Evolutionary conservation across 805 yeast species (phyloP), one percentile per base, ranked within the genome.

Genomic region (Kodamaea nitidulidarum): DNA sequence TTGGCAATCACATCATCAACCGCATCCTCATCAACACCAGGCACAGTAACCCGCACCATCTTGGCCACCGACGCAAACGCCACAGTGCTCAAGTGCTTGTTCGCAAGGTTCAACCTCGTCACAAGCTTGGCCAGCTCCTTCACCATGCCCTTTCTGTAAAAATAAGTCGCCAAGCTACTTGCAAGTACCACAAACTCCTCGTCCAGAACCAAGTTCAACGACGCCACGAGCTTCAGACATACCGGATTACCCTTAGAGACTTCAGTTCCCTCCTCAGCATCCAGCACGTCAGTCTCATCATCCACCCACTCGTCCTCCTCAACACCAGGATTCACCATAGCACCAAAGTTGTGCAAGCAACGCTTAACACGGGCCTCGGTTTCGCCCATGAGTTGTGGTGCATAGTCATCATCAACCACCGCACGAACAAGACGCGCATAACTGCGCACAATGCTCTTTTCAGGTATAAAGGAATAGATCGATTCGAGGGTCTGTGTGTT

Each of bases 171-270:
- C 25, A 63, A 46, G 7, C 63, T 51, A n/a, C 58, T 41, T 1
- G 55, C 45, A 33, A 65, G 47, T 1, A 62, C 55, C n/a, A 62
- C 53, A 32, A 56, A 60, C 39, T 64, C 61, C 33, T 66, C 71
- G 31, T 59, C 62, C 12, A 46, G 49, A 14, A 67, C 49, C 28
- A 67, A 49, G 42, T 60, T 59, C 35, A 67, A 50, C 4, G 67
- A 54, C 12, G 50, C 35, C 4, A 66, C 54, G 20, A 37, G 40
- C n/a, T 35, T 28, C 27, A 27, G 25, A 12, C 32, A 30, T 16
- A 20, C 35, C 3, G 35, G 17, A 7, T 15, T 21, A n/a, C 7
- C 31, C 15, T 18, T 10, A 6, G n/a, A 7, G 32, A 17, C 17
- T 9, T 18, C 22, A 8, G 12, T 9, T 12, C 12, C 32, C 15